Evolutionary conservation across 2,329 filamentous ascomycete genomes (phyloP), one percentile per base, ranked within the genome.

Genomic region (Bimuria novae-zelandiae): DNA sequence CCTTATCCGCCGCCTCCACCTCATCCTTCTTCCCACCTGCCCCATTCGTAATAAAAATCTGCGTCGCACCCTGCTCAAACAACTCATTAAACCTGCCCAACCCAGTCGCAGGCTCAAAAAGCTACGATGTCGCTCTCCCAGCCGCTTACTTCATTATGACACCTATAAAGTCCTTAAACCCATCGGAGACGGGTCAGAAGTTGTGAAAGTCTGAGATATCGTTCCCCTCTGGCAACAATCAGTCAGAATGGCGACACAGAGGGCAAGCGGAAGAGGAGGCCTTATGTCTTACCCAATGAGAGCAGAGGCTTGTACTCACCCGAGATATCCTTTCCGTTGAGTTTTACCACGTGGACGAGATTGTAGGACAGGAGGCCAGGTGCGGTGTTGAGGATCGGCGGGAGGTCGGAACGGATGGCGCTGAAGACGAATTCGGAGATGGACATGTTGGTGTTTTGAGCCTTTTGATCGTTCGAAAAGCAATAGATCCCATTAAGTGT

Each of bases 381-480:
- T 16, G 37, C 43, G 4, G 21, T 36, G 11, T 22, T 36, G 22
- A 46, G 37, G 22, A 46, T 32, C 1, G n/a, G 7, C 2, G 43
- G 43, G 2, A n/a, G 30, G 7, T 46, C 32, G 21, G 32, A 32
- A 4, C 32, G 30, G 22, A 46, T 14, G 0, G 43, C 8, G 32
- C 32, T 32, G 21, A 46, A 8, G n/a, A 46, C 43, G 32, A 46
- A 22, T 14, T 46, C 43, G 43, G 43, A 36, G 43, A 27, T 37
- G 21, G 43, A 32, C 43, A 46, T 46, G 8, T 16, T 46, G 32
- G 4, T 17, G 3, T 8, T 17, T 23, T n/a, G n/a, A n/a, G n/a
- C n/a, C n/a, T n/a, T n/a, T n/a, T n/a, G n/a, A n/a, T n/a, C n/a
- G n/a, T n/a, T n/a, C n/a, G n/a, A n/a, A n/a, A n/a, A n/a, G n/a